A percentile compares a stretch with the other conserved stretches of the same genome.
Evolutionary conservation across 2,329 filamentous ascomycete genomes (phyloP).

Genomic region (Aspergillus clavatus): DNA sequence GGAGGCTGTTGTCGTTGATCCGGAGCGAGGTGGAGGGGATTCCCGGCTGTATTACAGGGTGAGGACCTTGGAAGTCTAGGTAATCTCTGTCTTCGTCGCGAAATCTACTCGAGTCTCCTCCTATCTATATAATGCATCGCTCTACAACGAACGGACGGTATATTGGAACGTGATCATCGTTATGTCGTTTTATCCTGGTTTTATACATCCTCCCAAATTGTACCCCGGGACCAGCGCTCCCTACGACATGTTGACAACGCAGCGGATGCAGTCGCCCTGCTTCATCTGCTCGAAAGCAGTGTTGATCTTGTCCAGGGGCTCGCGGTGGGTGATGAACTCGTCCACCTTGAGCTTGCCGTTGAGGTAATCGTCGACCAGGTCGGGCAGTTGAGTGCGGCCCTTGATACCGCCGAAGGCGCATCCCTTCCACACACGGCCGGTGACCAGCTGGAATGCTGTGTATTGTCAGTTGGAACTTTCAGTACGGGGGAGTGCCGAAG

Average conservation of each 20-base stretch:
- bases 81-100: too few relatives aligned
- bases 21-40: too few relatives aligned
- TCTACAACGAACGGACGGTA: not conserved
- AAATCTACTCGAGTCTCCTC: too few relatives aligned
- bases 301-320: constrained; percentile 79
- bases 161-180: not conserved
- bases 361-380: constrained; percentile 84
- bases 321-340: constrained; percentile 97
- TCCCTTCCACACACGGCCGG: constrained; percentile 94
- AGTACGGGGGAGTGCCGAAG: too few relatives aligned
- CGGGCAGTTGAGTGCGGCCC: constrained; percentile 85
- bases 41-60: not conserved
- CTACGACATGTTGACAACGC: constrained; percentile 66
- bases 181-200: constrained; percentile 5
- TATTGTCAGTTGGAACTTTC: constrained; percentile 7
- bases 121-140: too few relatives aligned
- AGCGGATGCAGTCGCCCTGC: constrained; percentile 92
- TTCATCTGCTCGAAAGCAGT: constrained; percentile 90
- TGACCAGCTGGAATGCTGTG: constrained; percentile 94
- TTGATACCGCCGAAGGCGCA: constrained; percentile 98
- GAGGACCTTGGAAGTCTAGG: not conserved
- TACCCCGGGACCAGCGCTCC: constrained; percentile 19
- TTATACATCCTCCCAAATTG: constrained; percentile 1
- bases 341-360: constrained; percentile 90
- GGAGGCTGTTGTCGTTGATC: too few relatives aligned